Evolutionary conservation across 2,329 filamentous ascomycete species (phyloP).

Genomic region (Exserohilum rostratum): DNA sequence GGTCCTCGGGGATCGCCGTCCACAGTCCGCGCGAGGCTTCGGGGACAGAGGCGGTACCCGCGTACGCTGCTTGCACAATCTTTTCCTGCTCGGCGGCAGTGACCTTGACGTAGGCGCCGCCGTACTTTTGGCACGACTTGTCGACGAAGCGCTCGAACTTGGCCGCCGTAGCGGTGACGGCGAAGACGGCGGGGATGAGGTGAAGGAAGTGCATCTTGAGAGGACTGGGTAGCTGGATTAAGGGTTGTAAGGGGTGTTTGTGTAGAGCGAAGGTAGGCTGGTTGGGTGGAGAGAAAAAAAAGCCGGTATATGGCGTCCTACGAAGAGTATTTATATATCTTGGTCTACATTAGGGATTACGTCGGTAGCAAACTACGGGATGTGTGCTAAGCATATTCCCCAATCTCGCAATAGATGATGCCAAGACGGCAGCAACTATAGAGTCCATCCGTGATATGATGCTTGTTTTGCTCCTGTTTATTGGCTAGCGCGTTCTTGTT

Average conservation of each 20-base stretch:
- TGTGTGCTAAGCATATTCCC: too few species aligned
- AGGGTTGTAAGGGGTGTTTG: too few species aligned
- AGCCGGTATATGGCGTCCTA: too few species aligned
- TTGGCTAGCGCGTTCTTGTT: not conserved
- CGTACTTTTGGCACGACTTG: not conserved
- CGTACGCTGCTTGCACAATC: not conserved
- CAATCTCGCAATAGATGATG: too few species aligned
- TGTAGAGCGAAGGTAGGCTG: not conserved
- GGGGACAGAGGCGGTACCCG: not conserved
- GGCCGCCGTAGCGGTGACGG: not conserved
- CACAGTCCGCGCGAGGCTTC: not conserved
- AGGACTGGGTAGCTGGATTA: too few species aligned
- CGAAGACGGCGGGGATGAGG: conserved; percentile 1
- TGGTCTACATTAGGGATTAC: not conserved
- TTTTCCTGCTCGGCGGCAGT: not conserved
- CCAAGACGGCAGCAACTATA: not conserved
- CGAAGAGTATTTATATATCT: not conserved
- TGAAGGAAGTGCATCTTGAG: not conserved
- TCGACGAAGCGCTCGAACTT: not conserved
- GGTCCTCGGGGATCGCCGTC: not conserved
- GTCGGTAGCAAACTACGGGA: too few species aligned
- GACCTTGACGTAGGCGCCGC: not conserved
- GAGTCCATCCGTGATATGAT: not conserved
- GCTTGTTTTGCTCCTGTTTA: not conserved
- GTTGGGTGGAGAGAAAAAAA: not conserved